phyloP scores from a whole-genome alignment of 108 stramenopile species.

The Stephanodiscus minutulus region DNA sequence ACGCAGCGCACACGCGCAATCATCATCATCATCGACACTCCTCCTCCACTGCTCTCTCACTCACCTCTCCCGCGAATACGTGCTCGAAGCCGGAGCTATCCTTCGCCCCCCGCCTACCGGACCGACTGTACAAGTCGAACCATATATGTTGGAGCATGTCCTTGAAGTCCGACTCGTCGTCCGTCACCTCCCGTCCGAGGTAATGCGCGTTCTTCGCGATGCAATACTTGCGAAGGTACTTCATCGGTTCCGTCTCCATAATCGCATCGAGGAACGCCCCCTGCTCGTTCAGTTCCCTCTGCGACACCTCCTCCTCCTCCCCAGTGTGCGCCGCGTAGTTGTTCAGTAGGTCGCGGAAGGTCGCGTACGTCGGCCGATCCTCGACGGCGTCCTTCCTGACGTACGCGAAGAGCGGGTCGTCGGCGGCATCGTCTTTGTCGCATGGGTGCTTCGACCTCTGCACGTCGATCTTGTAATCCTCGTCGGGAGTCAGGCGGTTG shows the following conservation, averaged over 20 bases:
- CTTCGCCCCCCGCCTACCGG: slow-evolving; percentile 35
- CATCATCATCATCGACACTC: too few species aligned
- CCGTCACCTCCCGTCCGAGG: slow-evolving; percentile 55
- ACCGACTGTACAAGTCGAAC: slow-evolving; percentile 87
- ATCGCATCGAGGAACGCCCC: slow-evolving; percentile 64
- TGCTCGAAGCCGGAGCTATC: slow-evolving; percentile 94
- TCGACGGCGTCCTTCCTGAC: slow-evolving; percentile 54
- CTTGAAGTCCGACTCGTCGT: slow-evolving; percentile 55
- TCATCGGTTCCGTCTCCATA: slow-evolving; percentile 89
- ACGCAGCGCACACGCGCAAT: too few species aligned
- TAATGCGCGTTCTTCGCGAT: slow-evolving; percentile 50
- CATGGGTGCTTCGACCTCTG: slow-evolving; percentile 88
- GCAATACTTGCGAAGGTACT: slow-evolving; percentile 86
- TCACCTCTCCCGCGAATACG: slow-evolving; percentile 90
- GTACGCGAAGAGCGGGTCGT: slow-evolving; percentile 77
- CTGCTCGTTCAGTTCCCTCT: slow-evolving; percentile 69
- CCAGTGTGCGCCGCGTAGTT: slow-evolving; percentile 81
- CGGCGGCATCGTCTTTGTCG: slow-evolving; percentile 75
- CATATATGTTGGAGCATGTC: slow-evolving; percentile 76
- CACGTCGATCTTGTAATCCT: slow-evolving; percentile 83
- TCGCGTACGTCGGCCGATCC: slow-evolving; percentile 75
- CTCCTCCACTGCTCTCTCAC: too few species aligned
- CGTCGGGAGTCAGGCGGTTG: slow-evolving; percentile 75
- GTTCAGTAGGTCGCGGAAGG: slow-evolving; percentile 81
- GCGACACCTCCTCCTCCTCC: slow-evolving; percentile 60